Evolutionary conservation across 495 filamentous ascomycete genomes (phyloP), one percentile per base, ranked within the genome.

Genomic region (Penicillium ucsense): DNA sequence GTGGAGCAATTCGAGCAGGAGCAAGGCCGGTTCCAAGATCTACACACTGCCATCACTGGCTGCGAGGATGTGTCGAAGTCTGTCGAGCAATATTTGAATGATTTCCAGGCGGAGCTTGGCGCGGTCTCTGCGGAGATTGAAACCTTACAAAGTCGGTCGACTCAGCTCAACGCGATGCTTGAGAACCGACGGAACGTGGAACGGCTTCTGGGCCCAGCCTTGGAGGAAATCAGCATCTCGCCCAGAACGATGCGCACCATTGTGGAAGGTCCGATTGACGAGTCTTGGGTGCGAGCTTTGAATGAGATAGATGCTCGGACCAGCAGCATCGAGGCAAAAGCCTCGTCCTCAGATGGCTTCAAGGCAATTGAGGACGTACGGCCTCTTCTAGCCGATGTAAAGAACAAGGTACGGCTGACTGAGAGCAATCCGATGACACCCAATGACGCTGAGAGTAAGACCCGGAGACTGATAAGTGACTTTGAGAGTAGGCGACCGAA

Each of bases 71-170:
- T 98, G 37, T 80, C 96, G 36, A 85, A 81, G 59, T 94, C 94
- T 1, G 90, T 98, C 40, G 91, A 98, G 66, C 77, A 78, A 11
- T 96, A 95, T 59, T 68, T 98, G 42, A 86, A 86, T 38, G 88
- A 84, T 59, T 98, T 98, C 57, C 89, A 90, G 65, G 85, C 84
- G 42, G 92, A 98, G 62, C 75, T 98, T 9, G 89, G 88, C 3
- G 78, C 79, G 2, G 94, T 98, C 5, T 95, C 92, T 6, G 82
- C 87, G 3, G 92, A 98, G 59, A 98, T 98, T 30, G 94, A 98
- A 66, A 88, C 80, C 9, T 71, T 98, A 11, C 92, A 98, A 63
- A 80, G 83, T 32, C 81, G 89, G 11, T 97, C 92, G 3, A 80
- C 82, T 4, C 79, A 84, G 32, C 64, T 98, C 50, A 96, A 90